Evolutionary conservation across 75 land plant genomes (phyloP), one percentile per base, ranked within the genome.

Genomic region (Selaginella moellendorffii): DNA sequence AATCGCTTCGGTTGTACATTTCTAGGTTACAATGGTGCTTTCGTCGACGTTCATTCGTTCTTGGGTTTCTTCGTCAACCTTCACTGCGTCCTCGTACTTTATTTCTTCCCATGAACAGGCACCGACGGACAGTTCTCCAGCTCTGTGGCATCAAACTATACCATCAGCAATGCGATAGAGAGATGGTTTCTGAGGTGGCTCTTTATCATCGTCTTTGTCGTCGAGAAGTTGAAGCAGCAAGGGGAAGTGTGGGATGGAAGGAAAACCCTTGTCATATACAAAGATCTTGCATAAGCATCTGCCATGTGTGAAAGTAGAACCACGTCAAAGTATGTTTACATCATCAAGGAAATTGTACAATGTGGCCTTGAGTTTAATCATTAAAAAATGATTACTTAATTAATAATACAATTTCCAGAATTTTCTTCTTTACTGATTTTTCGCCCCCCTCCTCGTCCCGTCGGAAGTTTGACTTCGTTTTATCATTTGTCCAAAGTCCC

Each of bases 201-300:
- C n/a, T 36, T 14, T 5, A 14, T 36, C 46, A 36, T 36, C 46
- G 46, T 36, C 46, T 5, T 36, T n/a, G n/a, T n/a, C n/a, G n/a
- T n/a, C n/a, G n/a, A 5, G 46, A 36, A 14, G 46, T 36, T 5
- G 46, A 65, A 58, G 73, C 87, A 19, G 85, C 96, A 68, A 93
- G 69, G 26, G 98, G 87, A 26, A 86, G 68, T 46, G 42, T 72
- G 26, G 98, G 98, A 77, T 93, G 96, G 63, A 93, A 93, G 28
- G 75, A 73, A 69, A 93, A 85, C 27, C 98, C 83, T 71, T 89
- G n/a, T n/a, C n/a, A n/a, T n/a, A n/a, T n/a, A n/a, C n/a, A n/a
- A n/a, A n/a, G n/a, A n/a, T n/a, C n/a, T n/a, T n/a, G n/a, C n/a
- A n/a, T n/a, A n/a, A n/a, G n/a, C n/a, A n/a, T n/a, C n/a, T n/a